phyloP scores from a whole-genome alignment of 805 yeast genomes.

The Saccharomyces mikatae region DNA sequence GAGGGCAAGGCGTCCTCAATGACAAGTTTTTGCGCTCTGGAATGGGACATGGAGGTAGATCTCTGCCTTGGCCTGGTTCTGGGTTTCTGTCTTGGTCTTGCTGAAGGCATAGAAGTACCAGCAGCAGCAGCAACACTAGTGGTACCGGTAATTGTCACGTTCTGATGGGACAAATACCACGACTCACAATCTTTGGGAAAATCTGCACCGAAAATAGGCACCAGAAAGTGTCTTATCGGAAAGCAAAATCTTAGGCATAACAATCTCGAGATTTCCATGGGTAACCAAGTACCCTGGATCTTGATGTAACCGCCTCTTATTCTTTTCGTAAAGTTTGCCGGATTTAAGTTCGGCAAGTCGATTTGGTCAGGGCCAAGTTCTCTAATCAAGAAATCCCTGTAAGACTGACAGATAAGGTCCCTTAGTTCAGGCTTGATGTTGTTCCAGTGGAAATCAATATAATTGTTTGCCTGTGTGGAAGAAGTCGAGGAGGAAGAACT shows the following conservation, averaged over 20 bases:
- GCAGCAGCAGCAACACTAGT: neutral
- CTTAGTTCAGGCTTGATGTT: slow-evolving; percentile 18
- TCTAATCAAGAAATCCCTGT: slow-evolving; percentile 7
- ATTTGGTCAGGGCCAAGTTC: slow-evolving; percentile 9
- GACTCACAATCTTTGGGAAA: slow-evolving; percentile 38
- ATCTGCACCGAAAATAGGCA: slow-evolving; percentile 70
- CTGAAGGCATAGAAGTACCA: neutral
- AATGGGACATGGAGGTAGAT: neutral
- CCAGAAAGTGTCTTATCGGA: slow-evolving; percentile 62
- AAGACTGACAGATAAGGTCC: slow-evolving; percentile 9
- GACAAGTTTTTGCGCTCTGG: neutral
- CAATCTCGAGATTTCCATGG: slow-evolving; percentile 51
- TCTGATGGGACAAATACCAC: slow-evolving; percentile 4
- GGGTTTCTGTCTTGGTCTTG: neutral
- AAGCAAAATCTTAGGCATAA: slow-evolving; percentile 72
- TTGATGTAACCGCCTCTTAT: slow-evolving; percentile 86
- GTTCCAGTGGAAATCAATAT: slow-evolving; percentile 30
- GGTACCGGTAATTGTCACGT: neutral
- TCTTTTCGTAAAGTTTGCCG: slow-evolving; percentile 38
- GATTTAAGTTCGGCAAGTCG: slow-evolving; percentile 10
- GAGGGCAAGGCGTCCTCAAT: neutral
- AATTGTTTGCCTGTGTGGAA: slow-evolving; percentile 5
- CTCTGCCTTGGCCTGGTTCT: neutral
- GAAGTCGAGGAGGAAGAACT: neutral
- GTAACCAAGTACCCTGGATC: slow-evolving; percentile 93